Evolutionary conservation across 495 filamentous ascomycete genomes (phyloP).

Genomic region (Pyrenopolyporus hunteri): DNA sequence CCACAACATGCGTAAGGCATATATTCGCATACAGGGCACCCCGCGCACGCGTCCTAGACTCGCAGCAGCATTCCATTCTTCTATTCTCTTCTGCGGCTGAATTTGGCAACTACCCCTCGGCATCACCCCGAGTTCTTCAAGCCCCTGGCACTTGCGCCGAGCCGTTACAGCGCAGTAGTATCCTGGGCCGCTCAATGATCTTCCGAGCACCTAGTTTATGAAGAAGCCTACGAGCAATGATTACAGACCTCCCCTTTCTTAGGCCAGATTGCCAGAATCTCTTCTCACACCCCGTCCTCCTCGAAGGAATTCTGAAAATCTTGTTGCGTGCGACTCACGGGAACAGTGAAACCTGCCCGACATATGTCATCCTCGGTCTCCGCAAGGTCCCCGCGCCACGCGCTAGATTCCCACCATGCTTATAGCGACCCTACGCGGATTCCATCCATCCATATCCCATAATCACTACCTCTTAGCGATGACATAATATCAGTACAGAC

Average conservation of each 20-base stretch:
- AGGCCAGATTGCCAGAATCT: too few relatives aligned
- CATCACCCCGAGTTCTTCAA: constrained; percentile 10
- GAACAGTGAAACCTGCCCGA: too few relatives aligned
- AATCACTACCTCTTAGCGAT: constrained; percentile 3
- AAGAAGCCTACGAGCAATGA: too few relatives aligned
- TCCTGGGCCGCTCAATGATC: background rate
- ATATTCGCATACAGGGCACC: background rate
- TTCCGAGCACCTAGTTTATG: constrained; percentile 1
- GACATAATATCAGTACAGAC: constrained; percentile 18
- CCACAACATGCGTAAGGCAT: too few relatives aligned
- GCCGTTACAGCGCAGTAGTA: constrained; percentile 20
- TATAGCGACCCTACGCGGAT: constrained; percentile 7
- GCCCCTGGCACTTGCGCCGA: constrained; percentile 14
- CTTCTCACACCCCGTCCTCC: too few relatives aligned
- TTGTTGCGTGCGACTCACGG: too few relatives aligned
- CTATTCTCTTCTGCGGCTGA: constrained; percentile 30
- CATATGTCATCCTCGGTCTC: background rate
- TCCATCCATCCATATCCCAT: constrained; percentile 1
- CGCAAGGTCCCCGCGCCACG: constrained; percentile 8
- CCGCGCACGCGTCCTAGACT: constrained; percentile 4
- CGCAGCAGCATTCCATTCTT: constrained; percentile 29
- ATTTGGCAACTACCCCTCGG: constrained; percentile 20
- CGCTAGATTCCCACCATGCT: constrained; percentile 5
- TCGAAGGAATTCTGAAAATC: too few relatives aligned
- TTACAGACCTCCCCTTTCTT: background rate